Evolutionary conservation across 2,329 filamentous ascomycete genomes (phyloP).

Genomic region (Fusarium poae): DNA sequence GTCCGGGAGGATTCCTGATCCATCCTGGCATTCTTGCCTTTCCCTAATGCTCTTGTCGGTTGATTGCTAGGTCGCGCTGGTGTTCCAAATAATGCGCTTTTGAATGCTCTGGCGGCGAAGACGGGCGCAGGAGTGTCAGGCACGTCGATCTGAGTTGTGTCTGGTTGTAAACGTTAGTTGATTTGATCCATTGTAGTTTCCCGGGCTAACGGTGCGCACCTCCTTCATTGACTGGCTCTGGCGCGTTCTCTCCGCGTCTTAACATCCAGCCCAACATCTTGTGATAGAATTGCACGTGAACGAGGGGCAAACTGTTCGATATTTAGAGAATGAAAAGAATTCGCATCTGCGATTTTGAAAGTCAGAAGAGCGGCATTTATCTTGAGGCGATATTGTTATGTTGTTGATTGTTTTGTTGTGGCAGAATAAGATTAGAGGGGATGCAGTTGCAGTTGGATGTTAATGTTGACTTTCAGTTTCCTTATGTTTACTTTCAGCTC

Average conservation of each 20-base stretch:
- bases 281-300: conserved; percentile 19
- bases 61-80: conserved; percentile 59
- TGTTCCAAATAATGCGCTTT: conserved; percentile 73
- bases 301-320: conserved; percentile 2
- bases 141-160: conserved; percentile 64
- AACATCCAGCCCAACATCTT: conserved; percentile 72
- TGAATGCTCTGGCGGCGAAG: conserved; percentile 75
- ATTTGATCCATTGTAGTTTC: background rate
- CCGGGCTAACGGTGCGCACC: conserved; percentile 43
- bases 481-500: conserved; percentile 40
- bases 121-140: conserved; percentile 76
- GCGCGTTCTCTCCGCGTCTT: conserved; percentile 59
- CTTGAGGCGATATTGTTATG: conserved; percentile 3
- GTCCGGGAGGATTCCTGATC: conserved; percentile 57
- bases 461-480: conserved; percentile 39
- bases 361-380: conserved; percentile 32
- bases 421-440: conserved; percentile 25
- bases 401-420: conserved; percentile 25
- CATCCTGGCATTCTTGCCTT: conserved; percentile 41
- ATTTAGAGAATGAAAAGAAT: conserved; percentile 2
- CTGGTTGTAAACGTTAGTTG: conserved; percentile 42
- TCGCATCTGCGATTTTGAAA: conserved; percentile 35
- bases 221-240: conserved; percentile 49
- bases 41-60: conserved; percentile 38
- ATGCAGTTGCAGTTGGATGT: conserved; percentile 19